Conservation (phyloP, 2,329 filamentous ascomycete genomes). For the Trichoderma afroharzianum region DNA sequence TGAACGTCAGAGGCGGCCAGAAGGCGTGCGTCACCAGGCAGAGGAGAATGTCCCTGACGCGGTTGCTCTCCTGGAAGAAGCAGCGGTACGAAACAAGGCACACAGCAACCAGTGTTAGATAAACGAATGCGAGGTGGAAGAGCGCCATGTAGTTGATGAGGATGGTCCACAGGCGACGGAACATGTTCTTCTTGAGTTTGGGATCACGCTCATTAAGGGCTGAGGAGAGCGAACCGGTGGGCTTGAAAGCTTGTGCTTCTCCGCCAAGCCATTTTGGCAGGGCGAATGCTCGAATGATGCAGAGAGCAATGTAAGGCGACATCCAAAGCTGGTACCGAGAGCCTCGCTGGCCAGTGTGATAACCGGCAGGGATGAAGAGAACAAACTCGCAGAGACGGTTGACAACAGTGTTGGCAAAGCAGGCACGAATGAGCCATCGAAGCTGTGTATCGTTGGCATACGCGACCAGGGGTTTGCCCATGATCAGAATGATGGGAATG, state of each 20-base stretch:
- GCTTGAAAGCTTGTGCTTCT: slow-evolving; percentile 55
- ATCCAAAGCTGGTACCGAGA: slow-evolving; percentile 59
- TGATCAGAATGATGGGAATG: slow-evolving; percentile 56
- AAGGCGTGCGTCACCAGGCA: slow-evolving; percentile 57
- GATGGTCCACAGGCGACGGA: slow-evolving; percentile 51
- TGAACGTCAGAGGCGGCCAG: slow-evolving; percentile 59
- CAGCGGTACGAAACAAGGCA: slow-evolving; percentile 49
- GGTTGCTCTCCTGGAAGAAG: slow-evolving; percentile 37
- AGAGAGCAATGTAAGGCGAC: slow-evolving; percentile 58
- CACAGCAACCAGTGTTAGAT: slow-evolving; percentile 49
- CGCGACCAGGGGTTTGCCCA: slow-evolving; percentile 55
- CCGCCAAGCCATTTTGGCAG: slow-evolving; percentile 59
- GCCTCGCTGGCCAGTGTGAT: slow-evolving; percentile 56
- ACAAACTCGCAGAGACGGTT: slow-evolving; percentile 55
- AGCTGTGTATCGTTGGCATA: slow-evolving; percentile 51
- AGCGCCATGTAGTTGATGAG: slow-evolving; percentile 53
- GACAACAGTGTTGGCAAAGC: slow-evolving; percentile 47
- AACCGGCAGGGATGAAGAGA: slow-evolving; percentile 57
- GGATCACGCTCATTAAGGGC: slow-evolving; percentile 57
- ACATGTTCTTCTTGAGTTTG: slow-evolving; percentile 48
- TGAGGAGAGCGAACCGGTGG: slow-evolving; percentile 55
- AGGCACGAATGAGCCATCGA: slow-evolving; percentile 55
- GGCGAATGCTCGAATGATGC: slow-evolving; percentile 55
- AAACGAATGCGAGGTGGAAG: slow-evolving; percentile 54
- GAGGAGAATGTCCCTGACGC: slow-evolving; percentile 40